phyloP scores from a whole-genome alignment of 1,139 yeast species.

The Geotrichum bryndzae region DNA sequence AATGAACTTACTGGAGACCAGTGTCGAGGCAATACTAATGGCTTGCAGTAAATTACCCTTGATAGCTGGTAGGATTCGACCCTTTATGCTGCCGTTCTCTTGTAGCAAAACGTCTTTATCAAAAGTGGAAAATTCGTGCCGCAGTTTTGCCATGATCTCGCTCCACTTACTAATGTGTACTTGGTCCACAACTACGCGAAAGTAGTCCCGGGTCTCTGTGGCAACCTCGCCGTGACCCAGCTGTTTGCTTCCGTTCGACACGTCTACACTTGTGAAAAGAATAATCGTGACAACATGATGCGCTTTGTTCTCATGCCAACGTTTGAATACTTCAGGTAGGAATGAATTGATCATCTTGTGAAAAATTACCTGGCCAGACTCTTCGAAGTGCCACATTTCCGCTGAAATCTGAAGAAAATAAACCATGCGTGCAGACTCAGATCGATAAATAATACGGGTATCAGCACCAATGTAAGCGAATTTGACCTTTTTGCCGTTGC shows the following conservation, averaged over 20 bases:
- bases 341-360: constrained; percentile 86
- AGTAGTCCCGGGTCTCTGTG: constrained; percentile 66
- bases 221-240: constrained; percentile 63
- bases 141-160: constrained; percentile 78
- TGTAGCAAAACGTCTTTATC: constrained; percentile 61
- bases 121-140: constrained; percentile 81
- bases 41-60: constrained; percentile 89
- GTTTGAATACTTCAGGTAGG: constrained; percentile 80
- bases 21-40: constrained; percentile 71
- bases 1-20: constrained; percentile 72
- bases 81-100: constrained; percentile 34
- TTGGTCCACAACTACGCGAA: constrained; percentile 91
- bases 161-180: constrained; percentile 81
- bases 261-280: constrained; percentile 74
- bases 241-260: constrained; percentile 35
- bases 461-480: constrained; percentile 63
- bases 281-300: constrained; percentile 91
- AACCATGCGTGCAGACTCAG: constrained; percentile 81
- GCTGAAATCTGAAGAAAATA: constrained; percentile 82
- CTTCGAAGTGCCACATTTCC: constrained; percentile 99
- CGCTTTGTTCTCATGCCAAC: constrained; percentile 81
- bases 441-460: constrained; percentile 78
- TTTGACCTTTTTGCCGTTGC: constrained; percentile 50
- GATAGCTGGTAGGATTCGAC: constrained; percentile 65
- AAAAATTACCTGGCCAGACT: constrained; percentile 88